phyloP scores from a whole-genome alignment of 202 grass and related monocot species.

The Panicum virgatum region DNA sequence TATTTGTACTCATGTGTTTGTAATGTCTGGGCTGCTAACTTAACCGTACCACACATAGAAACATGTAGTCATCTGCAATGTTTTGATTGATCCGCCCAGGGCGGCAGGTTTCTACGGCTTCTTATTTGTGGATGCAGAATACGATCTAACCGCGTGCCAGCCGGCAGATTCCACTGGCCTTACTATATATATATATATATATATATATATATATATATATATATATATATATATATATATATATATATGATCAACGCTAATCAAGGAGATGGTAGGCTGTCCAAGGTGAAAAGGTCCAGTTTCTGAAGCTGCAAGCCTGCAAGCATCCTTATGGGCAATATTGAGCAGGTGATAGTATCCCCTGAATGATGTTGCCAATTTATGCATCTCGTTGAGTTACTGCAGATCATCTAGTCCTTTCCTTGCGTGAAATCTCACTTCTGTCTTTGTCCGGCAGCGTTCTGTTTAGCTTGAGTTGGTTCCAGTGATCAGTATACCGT shows the following conservation, averaged over 20 bases:
- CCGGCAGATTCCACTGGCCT: background rate
- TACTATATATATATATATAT: no score
- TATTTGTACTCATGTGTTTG: background rate
- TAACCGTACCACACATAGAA: background rate
- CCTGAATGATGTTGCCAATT: background rate
- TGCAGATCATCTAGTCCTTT: background rate
- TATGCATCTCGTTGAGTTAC: background rate
- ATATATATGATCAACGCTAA: background rate
- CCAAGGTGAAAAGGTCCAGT: background rate
- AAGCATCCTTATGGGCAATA: conserved; percentile 2
- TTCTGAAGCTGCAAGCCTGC: background rate
- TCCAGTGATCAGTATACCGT: background rate
- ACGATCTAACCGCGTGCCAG: background rate
- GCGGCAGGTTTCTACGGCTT: background rate
- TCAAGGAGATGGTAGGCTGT: background rate
- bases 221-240: no score
- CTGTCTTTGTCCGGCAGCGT: background rate
- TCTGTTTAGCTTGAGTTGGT: background rate
- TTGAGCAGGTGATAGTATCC: background rate
- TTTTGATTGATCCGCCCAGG: background rate
- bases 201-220: no score
- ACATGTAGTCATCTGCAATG: background rate
- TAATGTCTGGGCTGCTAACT: background rate
- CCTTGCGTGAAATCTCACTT: no score
- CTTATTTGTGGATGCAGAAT: background rate